Conservation (phyloP, 768 basidiomycete species). For the Amyloporia xantha region DNA sequence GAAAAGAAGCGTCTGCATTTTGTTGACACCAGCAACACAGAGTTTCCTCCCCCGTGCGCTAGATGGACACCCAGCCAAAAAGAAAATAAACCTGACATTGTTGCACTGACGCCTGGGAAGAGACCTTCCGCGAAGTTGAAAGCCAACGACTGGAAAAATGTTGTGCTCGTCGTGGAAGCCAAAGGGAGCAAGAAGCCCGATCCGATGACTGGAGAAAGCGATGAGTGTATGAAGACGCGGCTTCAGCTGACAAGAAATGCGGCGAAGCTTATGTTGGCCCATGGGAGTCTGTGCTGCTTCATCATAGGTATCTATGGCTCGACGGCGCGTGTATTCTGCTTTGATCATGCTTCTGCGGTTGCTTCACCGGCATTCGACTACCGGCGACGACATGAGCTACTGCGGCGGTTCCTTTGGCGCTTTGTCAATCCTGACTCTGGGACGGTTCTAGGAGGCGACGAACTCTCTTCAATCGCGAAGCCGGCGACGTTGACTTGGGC, state of each 20-base stretch:
- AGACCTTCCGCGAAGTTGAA: not conserved
- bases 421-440: conserved; percentile 7
- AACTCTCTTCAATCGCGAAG: not conserved
- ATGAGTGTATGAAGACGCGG: not conserved
- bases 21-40: not conserved
- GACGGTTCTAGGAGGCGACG: not conserved
- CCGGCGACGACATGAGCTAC: not conserved
- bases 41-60: not conserved
- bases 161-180: not conserved
- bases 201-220: not conserved
- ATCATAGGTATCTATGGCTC: conserved; percentile 10
- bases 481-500: not conserved
- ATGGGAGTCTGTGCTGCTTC: conserved; percentile 7
- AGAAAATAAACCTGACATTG: not conserved
- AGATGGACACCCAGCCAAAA: not conserved
- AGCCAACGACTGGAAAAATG: not conserved
- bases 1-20: not conserved
- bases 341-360: conserved; percentile 10
- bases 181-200: not conserved
- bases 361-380: conserved; percentile 1
- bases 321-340: conserved; percentile 6
- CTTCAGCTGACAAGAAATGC: conserved; percentile 7
- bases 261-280: conserved; percentile 5
- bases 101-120: not conserved
- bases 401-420: conserved; percentile 11